phyloP scores from a whole-genome alignment of 306 rosid species.

The Cucurbita argyrosperma region DNA sequence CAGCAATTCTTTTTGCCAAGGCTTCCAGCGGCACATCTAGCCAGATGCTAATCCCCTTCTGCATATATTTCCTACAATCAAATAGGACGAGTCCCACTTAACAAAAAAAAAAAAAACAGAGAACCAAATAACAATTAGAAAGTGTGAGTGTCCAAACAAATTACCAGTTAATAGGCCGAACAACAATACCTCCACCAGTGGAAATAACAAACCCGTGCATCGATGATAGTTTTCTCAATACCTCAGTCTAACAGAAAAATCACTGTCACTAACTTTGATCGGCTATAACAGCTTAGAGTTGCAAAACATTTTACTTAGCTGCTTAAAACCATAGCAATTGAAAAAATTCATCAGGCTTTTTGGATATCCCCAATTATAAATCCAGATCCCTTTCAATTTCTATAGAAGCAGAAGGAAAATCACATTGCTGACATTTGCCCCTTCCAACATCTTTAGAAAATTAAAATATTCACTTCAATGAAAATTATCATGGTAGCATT shows the following conservation, averaged over 20 bases:
- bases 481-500: not conserved
- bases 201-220: slow-evolving; percentile 59
- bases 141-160: not conserved
- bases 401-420: not conserved
- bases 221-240: slow-evolving; percentile 44
- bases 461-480: too few species aligned
- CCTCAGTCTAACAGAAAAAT: slow-evolving; percentile 54
- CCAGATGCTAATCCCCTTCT: slow-evolving; percentile 79
- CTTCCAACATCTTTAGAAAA: too few species aligned
- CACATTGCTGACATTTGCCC: not conserved
- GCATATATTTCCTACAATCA: slow-evolving; percentile 67
- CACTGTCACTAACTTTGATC: slow-evolving; percentile 9
- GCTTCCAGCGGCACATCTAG: slow-evolving; percentile 90
- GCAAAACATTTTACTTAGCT: slow-evolving; percentile 1
- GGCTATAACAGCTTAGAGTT: not conserved
- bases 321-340: not conserved
- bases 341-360: not conserved
- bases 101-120: not conserved
- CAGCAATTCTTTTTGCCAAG: slow-evolving; percentile 78
- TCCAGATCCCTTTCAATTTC: not conserved
- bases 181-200: slow-evolving; percentile 95
- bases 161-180: slow-evolving; percentile 88
- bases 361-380: not conserved
- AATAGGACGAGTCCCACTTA: not conserved
- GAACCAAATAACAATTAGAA: not conserved